Base-by-base conservation (phyloP, 225 moss, liverwort and hornwort species). In the Bryum argenteum region DNA sequence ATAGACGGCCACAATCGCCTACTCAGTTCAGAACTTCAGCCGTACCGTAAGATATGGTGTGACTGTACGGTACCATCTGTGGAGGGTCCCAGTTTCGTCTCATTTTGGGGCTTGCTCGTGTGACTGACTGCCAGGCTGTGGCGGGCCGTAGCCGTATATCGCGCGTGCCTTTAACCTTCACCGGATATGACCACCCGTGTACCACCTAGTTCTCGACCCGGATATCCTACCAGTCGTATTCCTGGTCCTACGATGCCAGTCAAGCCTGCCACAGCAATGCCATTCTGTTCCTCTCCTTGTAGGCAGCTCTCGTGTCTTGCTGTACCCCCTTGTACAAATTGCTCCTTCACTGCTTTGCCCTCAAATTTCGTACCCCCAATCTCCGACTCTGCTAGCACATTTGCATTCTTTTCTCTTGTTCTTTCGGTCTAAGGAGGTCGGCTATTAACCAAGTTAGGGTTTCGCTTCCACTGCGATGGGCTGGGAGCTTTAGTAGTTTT, bases 391-490 rank as follows among this genome's bases (percentile, higher is more conserved):
- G 43, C 28, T 11, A 16, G 2, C 14, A 38, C 0, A 16, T 16
- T 18, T 13, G 33, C 33, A 33, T 48, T 48, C n/a, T 8, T 40
- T 63, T 38, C 22, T 11, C n/a, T 13, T 23, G 8, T 4, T 38
- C 54, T 47, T 61, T 23, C 15, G 53, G 52, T 58, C 59, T 10
- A 6, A 5, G 18, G 9, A 8, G 28, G n/a, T 19, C 0, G 55
- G 37, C 53, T 14, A 26, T 17, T 11, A 56, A 26, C 37, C 33
- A 63, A 58, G 65, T 81, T 81, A 81, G 81, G 77, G 77, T 73
- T 73, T 74, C 28, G 33, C 33, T 44, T 44, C n/a, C 15, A 11
- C 54, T 8, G 20, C 65, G 2, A 77, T 65, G 77, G 67, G 66
- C 33, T 63, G 62, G 67, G 54, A 42, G 57, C 14, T 58, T 11